phyloP scores from a whole-genome alignment of 75 land plant genomes.

The Ceratopteris richardii region DNA sequence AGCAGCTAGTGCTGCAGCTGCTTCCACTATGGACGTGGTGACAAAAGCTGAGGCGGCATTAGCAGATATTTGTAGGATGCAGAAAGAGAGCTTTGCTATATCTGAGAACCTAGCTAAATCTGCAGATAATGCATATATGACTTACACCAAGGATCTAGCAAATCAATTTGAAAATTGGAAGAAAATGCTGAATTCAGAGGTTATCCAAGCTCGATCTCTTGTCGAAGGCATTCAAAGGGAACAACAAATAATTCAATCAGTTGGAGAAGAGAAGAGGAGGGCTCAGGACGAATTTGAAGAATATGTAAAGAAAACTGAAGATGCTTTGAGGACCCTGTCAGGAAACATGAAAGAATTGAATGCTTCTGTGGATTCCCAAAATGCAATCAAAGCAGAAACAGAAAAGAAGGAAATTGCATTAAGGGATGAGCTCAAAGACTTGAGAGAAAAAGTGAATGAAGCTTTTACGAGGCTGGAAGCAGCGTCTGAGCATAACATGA shows the following conservation, averaged over 20 bases:
- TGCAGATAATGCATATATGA: slow-evolving; percentile 3
- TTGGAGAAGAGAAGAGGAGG: not conserved
- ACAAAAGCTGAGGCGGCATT: slow-evolving; percentile 9
- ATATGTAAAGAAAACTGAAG: not conserved
- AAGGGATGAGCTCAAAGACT: not conserved
- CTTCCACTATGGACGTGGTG: not conserved
- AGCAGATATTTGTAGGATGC: slow-evolving; percentile 2
- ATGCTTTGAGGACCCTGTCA: not conserved
- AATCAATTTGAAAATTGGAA: slow-evolving; percentile 4
- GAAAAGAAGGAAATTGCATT: not conserved
- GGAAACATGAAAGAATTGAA: not conserved
- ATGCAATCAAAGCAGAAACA: not conserved
- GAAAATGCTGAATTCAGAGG: slow-evolving; percentile 4
- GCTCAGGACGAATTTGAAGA: not conserved
- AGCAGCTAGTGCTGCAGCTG: not conserved
- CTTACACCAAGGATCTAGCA: slow-evolving; percentile 12
- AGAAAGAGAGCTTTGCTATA: not conserved
- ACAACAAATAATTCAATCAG: not conserved
- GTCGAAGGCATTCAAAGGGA: not conserved
- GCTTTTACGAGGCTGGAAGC: not conserved
- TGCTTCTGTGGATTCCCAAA: not conserved
- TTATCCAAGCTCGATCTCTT: slow-evolving; percentile 10
- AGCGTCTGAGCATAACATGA: not conserved
- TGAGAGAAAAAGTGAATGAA: not conserved
- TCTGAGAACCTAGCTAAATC: slow-evolving; percentile 9